These are phyloP conservation scores for Thelephora ganbajun DNA, from an alignment of 768 basidiomycete genomes.

Conservation along the genomic window DNA sequence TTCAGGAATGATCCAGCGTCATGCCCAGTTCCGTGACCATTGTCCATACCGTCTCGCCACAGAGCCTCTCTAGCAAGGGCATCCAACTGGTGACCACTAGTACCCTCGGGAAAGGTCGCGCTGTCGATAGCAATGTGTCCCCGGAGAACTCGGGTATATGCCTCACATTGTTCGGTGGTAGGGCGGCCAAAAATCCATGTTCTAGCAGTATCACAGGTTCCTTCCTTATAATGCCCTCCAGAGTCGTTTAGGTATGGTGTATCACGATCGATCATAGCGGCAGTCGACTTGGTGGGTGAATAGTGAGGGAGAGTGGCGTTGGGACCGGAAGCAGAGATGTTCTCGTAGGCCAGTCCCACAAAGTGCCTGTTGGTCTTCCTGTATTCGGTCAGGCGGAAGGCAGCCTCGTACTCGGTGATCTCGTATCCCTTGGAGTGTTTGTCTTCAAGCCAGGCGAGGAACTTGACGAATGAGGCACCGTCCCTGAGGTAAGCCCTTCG, in stretches of 20 bases:
- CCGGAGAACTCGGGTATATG: slow-evolving; percentile 90
- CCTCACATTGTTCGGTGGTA: slow-evolving; percentile 73
- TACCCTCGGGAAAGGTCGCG: slow-evolving; percentile 84
- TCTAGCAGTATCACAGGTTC: slow-evolving; percentile 76
- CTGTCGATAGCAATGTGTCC: slow-evolving; percentile 93
- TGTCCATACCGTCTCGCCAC: slow-evolving; percentile 79
- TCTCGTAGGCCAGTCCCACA: slow-evolving; percentile 80
- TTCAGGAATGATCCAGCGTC: slow-evolving; percentile 81
- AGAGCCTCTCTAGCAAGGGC: slow-evolving; percentile 81
- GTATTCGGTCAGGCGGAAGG: slow-evolving; percentile 67
- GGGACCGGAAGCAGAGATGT: slow-evolving; percentile 77
- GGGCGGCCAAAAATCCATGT: slow-evolving; percentile 83
- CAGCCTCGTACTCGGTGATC: slow-evolving; percentile 89
- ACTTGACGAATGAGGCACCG: slow-evolving; percentile 71
- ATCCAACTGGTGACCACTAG: slow-evolving; percentile 70
- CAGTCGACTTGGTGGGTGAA: slow-evolving; percentile 52
- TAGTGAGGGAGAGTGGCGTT: slow-evolving; percentile 96
- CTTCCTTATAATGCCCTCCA: slow-evolving; percentile 81
- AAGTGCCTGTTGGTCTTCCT: slow-evolving; percentile 58
- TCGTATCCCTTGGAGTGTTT: slow-evolving; percentile 65
- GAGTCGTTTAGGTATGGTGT: slow-evolving; percentile 91
- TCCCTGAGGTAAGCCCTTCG: slow-evolving; percentile 79
- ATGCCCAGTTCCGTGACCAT: slow-evolving; percentile 85
- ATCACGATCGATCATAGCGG: slow-evolving; percentile 61
- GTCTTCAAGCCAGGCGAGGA: slow-evolving; percentile 85